A percentile compares a stretch with the other conserved stretches of the same genome.
These are phyloP conservation scores for Pestalotiopsis sp. DNA, from an alignment of 2,329 filamentous ascomycete genomes.

Conservation along the genomic window DNA sequence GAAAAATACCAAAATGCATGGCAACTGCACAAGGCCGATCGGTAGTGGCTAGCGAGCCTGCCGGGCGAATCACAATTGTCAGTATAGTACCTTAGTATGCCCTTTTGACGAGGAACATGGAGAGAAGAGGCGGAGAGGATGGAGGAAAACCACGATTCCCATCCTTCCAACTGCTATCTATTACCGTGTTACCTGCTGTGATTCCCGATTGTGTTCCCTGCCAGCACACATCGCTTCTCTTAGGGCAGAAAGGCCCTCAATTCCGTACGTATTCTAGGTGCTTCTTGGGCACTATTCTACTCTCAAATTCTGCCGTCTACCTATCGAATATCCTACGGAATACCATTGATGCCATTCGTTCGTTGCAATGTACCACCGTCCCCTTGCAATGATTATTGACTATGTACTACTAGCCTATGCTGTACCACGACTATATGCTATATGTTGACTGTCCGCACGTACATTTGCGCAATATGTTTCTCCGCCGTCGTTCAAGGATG, in stretches of 20 bases:
- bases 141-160: not conserved
- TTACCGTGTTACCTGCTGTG: not conserved
- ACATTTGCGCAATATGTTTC: not conserved
- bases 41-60: not conserved
- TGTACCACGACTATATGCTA: not conserved
- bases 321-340: not conserved
- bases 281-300: not conserved
- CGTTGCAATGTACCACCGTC: not conserved
- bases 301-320: not conserved
- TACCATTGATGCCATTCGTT: not conserved
- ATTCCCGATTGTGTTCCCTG: not conserved
- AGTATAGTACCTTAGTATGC: slow-evolving; percentile 6
- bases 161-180: not conserved
- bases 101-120: not conserved
- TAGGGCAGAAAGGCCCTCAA: not conserved
- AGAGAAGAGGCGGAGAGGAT: not conserved
- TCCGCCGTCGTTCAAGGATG: not conserved
- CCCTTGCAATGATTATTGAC: not conserved
- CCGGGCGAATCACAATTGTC: not conserved
- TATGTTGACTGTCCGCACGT: not conserved
- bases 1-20: not conserved
- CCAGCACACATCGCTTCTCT: not conserved
- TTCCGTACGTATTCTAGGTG: not conserved
- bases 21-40: not conserved
- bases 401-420: not conserved